Evolutionary conservation across 768 basidiomycete genomes (phyloP).

Genomic region (Saitozyma sp.): DNA sequence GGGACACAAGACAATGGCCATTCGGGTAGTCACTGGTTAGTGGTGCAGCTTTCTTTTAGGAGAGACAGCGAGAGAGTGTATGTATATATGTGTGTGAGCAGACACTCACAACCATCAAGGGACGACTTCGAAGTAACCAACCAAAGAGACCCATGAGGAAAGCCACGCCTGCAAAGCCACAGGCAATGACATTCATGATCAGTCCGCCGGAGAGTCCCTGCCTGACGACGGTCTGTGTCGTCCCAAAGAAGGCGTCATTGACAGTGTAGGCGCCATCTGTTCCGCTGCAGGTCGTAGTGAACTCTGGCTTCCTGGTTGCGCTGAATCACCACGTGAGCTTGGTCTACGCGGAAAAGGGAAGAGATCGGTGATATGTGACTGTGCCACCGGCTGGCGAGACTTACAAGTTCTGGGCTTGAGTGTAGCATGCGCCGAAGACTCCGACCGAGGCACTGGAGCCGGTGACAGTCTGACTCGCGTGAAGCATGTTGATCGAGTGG

Average conservation of each 20-base stretch:
- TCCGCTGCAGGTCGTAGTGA: not conserved
- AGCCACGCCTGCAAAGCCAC: slow-evolving; percentile 36
- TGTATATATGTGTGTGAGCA: no score
- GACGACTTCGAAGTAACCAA: slow-evolving; percentile 16
- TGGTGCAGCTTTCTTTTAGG: no score
- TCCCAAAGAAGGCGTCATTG: not conserved
- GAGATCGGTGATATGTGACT: no score
- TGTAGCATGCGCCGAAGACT: slow-evolving; percentile 82
- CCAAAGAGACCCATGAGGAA: slow-evolving; percentile 41
- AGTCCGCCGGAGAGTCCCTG: slow-evolving; percentile 30
- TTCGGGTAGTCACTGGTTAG: no score
- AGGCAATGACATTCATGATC: slow-evolving; percentile 39
- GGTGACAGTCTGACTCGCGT: slow-evolving; percentile 50
- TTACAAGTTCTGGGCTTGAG: no score
- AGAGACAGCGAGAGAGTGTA: no score
- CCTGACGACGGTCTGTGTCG: slow-evolving; percentile 7
- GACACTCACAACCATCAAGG: no score
- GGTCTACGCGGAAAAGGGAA: slow-evolving; percentile 9
- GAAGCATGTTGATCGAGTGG: slow-evolving; percentile 64
- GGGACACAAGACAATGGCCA: no score
- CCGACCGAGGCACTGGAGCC: slow-evolving; percentile 60
- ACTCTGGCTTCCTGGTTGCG: no score
- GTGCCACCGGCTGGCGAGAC: no score
- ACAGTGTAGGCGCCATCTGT: not conserved
- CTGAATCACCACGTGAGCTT: no score